These are phyloP conservation scores for Phytophthora palmivora DNA, from an alignment of 352 stramenopile genomes.

Conservation along the genomic window DNA sequence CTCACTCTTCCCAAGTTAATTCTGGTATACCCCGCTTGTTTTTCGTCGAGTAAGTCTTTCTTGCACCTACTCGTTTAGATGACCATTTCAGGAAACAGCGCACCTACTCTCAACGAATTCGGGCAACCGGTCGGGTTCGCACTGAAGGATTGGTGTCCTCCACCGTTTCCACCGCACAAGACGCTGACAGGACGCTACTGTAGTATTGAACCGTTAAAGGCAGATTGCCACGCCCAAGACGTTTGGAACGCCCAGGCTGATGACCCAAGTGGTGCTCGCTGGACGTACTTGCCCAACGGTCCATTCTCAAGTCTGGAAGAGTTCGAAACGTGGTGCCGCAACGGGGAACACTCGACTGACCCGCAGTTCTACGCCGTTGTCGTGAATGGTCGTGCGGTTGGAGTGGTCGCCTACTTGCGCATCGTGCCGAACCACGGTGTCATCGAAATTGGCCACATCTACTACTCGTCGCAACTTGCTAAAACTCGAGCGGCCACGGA, in stretches of 20 bases:
- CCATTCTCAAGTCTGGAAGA: conserved; percentile 20
- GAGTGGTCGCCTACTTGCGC: conserved; percentile 28
- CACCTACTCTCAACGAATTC: conserved; percentile 16
- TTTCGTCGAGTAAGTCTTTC: no score
- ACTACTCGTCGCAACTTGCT: conserved; percentile 13
- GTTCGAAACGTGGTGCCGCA: conserved; percentile 19
- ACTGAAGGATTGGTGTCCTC: conserved; percentile 18
- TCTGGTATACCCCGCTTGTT: no score
- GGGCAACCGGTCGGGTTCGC: conserved; percentile 19
- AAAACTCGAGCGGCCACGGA: conserved; percentile 25
- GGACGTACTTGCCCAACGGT: conserved; percentile 31
- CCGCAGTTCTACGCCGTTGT: conserved; percentile 29
- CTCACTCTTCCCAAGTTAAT: no score
- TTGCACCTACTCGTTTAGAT: background rate
- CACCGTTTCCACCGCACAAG: conserved; percentile 13
- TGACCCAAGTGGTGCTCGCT: conserved; percentile 17
- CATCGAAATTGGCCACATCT: conserved; percentile 30
- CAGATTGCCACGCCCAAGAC: conserved; percentile 14
- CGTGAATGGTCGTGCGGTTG: conserved; percentile 13
- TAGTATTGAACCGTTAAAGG: conserved; percentile 18
- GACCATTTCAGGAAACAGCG: background rate
- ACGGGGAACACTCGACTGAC: background rate
- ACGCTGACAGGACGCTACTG: conserved; percentile 26
- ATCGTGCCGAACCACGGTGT: conserved; percentile 17
- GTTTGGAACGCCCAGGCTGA: conserved; percentile 22